Percentiles rank a stretch among this genome's conserved stretches.
These are phyloP conservation scores for Suhomyces wounanorum DNA, from an alignment of 1,139 yeast species.

Conservation along the genomic window DNA sequence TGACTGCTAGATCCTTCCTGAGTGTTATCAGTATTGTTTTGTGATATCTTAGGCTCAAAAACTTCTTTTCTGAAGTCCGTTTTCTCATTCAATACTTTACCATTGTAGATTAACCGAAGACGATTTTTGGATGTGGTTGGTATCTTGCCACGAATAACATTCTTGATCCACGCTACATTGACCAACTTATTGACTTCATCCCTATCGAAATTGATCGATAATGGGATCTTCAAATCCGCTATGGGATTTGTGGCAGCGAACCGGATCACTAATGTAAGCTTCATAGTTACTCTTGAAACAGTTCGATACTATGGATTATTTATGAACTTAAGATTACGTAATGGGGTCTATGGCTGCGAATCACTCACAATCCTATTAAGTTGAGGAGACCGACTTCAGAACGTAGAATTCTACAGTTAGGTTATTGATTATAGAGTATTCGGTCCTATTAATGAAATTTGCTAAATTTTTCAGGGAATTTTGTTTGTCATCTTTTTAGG, in stretches of 20 bases:
- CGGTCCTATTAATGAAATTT: no score
- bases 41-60: slow-evolving; percentile 29
- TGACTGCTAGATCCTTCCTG: neutral
- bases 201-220: slow-evolving; percentile 30
- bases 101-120: slow-evolving; percentile 71
- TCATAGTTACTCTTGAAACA: slow-evolving; percentile 15
- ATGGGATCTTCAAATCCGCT: slow-evolving; percentile 34
- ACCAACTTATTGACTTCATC: slow-evolving; percentile 38
- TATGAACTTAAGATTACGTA: neutral
- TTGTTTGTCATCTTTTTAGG: no score
- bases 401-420: no score
- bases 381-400: no score
- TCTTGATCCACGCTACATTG: slow-evolving; percentile 33
- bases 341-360: neutral
- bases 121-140: slow-evolving; percentile 43
- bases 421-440: no score
- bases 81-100: slow-evolving; percentile 64
- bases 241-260: slow-evolving; percentile 32
- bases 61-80: slow-evolving; percentile 58
- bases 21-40: neutral
- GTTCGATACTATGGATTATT: neutral
- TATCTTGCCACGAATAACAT: slow-evolving; percentile 31
- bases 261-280: slow-evolving; percentile 28
- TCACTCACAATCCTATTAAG: no score
- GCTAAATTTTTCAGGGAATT: no score